Evolutionary conservation across 2,329 filamentous ascomycete genomes (phyloP), one percentile per base, ranked within the genome.

Genomic region (Salinomyces thailandicus): DNA sequence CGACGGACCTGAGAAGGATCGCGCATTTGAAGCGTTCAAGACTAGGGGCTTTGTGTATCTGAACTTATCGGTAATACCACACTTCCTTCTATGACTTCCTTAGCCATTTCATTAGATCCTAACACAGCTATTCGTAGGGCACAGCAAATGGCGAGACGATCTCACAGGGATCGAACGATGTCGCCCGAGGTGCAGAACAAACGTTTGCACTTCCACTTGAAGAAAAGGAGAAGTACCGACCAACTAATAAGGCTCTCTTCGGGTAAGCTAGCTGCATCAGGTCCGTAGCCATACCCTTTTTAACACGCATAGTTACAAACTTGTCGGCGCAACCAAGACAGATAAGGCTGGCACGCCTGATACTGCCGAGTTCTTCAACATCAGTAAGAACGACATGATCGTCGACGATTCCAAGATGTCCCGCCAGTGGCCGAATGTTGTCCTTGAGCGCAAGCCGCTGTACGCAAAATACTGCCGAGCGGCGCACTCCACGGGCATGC

Each of bases 11-110:
- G 63, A 64, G 33, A 45, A 57, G 42, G 51, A 61, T 13, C 48
- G 55, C 12, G 59, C 62, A 19, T 64, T 62, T 48, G 43, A 59
- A 30, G 61, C 62, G 5, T 66, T 62, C 47, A 61, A 60, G 36
- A 59, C 67, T 8, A 57, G 73, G 5, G 71, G 71, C 2, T 74
- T 75, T 54, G 74, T 74, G 55, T 74, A 75, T 42, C 60, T 75
- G 3, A 67, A 74, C 37, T 55, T 75, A 2, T 39, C 43, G 3
- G n/a, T n/a, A n/a, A n/a, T n/a, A n/a, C n/a, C n/a, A n/a, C n/a
- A n/a, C n/a, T n/a, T n/a, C n/a, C n/a, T n/a, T n/a, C n/a, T n/a
- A n/a, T n/a, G n/a, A n/a, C n/a, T n/a, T n/a, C n/a, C n/a, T n/a
- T n/a, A n/a, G n/a, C n/a, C n/a, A n/a, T n/a, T n/a, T n/a, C n/a